phyloP scores from a whole-genome alignment of 2,329 filamentous ascomycete genomes.

The Hypoxylon sp. region DNA sequence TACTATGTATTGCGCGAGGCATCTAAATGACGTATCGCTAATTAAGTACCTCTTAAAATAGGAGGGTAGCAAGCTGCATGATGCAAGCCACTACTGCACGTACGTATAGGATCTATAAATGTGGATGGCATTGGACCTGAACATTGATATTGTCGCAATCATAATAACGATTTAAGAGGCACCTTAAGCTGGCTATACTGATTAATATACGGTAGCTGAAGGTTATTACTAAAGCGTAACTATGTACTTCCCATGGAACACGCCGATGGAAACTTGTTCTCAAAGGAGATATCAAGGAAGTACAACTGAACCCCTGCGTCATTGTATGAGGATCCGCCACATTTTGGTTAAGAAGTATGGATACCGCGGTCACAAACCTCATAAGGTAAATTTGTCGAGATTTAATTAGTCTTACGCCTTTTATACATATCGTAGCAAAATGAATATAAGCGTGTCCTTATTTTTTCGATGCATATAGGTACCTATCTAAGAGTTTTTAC shows the following conservation, averaged over 20 bases:
- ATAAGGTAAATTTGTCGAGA: neutral
- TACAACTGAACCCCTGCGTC: slow-evolving; percentile 1
- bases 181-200: neutral
- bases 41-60: neutral
- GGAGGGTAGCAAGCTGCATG: neutral
- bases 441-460: neutral
- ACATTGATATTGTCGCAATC: neutral
- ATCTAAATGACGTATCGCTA: slow-evolving; percentile 18
- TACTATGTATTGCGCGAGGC: neutral
- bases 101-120: too few species aligned
- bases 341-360: neutral
- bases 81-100: slow-evolving; percentile 19
- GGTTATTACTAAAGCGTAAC: too few species aligned
- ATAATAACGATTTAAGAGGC: neutral
- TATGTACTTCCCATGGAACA: neutral
- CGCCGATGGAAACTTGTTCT: too few species aligned
- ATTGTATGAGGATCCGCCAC: slow-evolving; percentile 12
- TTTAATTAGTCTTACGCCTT: neutral
- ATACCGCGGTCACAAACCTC: neutral
- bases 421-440: neutral
- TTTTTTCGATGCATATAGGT: neutral
- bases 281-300: neutral
- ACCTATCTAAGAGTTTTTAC: neutral
- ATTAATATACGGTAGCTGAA: too few species aligned
- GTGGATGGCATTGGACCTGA: too few species aligned